phyloP scores from a whole-genome alignment of 805 yeast genomes.

The Starmerella apis region DNA sequence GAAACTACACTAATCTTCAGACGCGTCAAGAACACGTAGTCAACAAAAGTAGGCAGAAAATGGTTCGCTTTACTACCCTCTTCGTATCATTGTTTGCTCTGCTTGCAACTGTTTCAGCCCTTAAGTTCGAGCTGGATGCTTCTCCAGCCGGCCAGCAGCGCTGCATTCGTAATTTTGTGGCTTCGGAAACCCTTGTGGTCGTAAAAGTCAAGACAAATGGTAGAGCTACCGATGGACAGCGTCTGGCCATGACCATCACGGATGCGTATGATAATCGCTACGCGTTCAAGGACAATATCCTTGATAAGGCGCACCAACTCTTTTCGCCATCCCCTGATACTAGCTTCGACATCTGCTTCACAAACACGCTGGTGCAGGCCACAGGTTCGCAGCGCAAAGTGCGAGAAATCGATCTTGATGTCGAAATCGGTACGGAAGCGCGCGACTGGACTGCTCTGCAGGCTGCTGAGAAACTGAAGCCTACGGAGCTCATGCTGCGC shows the following conservation, averaged over 20 bases:
- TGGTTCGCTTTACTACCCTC: background rate
- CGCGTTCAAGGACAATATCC: slow-evolving; percentile 64
- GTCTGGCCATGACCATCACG: slow-evolving; percentile 46
- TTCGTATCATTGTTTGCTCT: slow-evolving; percentile 6
- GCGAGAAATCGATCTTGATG: slow-evolving; percentile 78
- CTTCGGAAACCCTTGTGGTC: slow-evolving; percentile 76
- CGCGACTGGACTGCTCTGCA: slow-evolving; percentile 96
- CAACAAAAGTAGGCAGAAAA: slow-evolving; percentile 6
- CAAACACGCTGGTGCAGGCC: slow-evolving; percentile 41
- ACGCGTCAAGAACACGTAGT: slow-evolving; percentile 9
- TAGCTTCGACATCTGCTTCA: slow-evolving; percentile 86
- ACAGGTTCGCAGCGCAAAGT: slow-evolving; percentile 34
- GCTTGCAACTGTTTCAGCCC: slow-evolving; percentile 25
- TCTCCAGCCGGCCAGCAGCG: slow-evolving; percentile 39
- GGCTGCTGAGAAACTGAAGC: slow-evolving; percentile 85
- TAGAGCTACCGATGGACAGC: slow-evolving; percentile 75
- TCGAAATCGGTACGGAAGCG: slow-evolving; percentile 93
- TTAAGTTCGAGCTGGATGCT: slow-evolving; percentile 31
- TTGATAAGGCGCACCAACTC: slow-evolving; percentile 61
- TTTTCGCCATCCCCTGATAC: slow-evolving; percentile 76
- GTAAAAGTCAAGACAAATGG: slow-evolving; percentile 72
- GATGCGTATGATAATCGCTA: slow-evolving; percentile 82
- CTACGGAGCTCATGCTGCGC: slow-evolving; percentile 82
- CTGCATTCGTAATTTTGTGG: slow-evolving; percentile 87
- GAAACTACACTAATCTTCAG: background rate